Evolutionary conservation across 106 monocot genomes (phyloP).

Genomic region (Dendrobium catenatum): DNA sequence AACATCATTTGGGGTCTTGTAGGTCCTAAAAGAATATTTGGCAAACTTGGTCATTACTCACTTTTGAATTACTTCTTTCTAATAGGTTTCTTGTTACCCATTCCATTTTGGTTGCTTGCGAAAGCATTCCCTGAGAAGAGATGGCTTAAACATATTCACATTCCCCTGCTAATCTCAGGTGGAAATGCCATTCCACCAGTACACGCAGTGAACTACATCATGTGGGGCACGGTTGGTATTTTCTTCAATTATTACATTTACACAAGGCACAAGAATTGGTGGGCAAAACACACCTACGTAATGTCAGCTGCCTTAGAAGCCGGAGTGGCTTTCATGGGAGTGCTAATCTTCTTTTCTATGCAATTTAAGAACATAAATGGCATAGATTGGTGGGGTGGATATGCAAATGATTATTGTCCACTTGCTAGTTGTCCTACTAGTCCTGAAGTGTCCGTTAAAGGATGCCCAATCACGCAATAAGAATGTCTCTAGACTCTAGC

Average conservation of each 20-base stretch:
- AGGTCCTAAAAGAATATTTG: slow-evolving; percentile 66
- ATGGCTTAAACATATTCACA: slow-evolving; percentile 58
- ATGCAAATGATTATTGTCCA: slow-evolving; percentile 32
- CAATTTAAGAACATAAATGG: slow-evolving; percentile 25
- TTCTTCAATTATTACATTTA: slow-evolving; percentile 67
- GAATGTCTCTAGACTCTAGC: background rate
- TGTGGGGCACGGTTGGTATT: slow-evolving; percentile 57
- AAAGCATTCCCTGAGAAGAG: slow-evolving; percentile 42
- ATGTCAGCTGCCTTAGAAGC: slow-evolving; percentile 75
- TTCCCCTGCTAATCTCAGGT: slow-evolving; percentile 59
- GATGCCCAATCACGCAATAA: slow-evolving; percentile 27
- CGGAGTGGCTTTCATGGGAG: slow-evolving; percentile 81
- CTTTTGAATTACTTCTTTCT: slow-evolving; percentile 60
- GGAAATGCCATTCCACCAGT: slow-evolving; percentile 55
- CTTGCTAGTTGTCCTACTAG: slow-evolving; percentile 60
- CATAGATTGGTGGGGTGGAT: slow-evolving; percentile 59
- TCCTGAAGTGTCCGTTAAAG: slow-evolving; percentile 32
- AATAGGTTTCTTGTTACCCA: slow-evolving; percentile 48
- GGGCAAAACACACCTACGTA: slow-evolving; percentile 78
- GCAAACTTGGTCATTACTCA: slow-evolving; percentile 33
- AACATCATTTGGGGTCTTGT: slow-evolving; percentile 92
- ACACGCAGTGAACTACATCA: slow-evolving; percentile 52
- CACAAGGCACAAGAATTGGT: slow-evolving; percentile 53
- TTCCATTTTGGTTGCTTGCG: slow-evolving; percentile 58
- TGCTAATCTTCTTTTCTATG: slow-evolving; percentile 52